Base-by-base conservation (phyloP, 2,329 filamentous ascomycete species). In the Colletotrichum paranaense region DNA sequence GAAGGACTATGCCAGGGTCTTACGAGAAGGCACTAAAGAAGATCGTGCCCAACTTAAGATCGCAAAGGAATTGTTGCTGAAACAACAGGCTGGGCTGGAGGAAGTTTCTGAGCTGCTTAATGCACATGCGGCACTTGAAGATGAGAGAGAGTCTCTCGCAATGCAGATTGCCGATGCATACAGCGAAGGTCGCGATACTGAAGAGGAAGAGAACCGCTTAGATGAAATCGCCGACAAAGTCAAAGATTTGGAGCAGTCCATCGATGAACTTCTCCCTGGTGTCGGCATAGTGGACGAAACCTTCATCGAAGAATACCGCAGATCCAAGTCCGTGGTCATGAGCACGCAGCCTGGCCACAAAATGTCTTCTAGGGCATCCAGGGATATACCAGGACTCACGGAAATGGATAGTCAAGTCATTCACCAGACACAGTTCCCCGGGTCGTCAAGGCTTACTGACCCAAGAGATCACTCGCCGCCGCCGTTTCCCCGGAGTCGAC, bases 101-200 rank as follows among this genome's bases (percentile, higher is more conserved):
- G 77, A 80, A 12, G 79, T 90, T 3, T 78, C 80, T 19, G 79
- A 76, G 9, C 83, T 86, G n/a, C 79, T 87, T 68, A 81, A 84
- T 26, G 80, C 81, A 2, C 88, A 87, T 71, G 81, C 81, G 57
- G 77, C 81, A 3, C 79, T 90, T 14, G 81, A 81, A 53, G 79
- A 80, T 19, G 84, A 86, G 74, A 84, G 84, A 57, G 85, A 90
- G 71, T 78, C 81, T 6, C 78, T 91, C 26, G 82, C 87, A 0
- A 79, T 84, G 59, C 81, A 84, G 63, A 85, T 91, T 62, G 83
- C 84, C 3, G 81, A 87, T 69, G 86, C 86, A 0, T 91, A 90
- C 73, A 84, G 84, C 16, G 84, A 88, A 11, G 85, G 85, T 28
- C 78, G 86, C 16, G 86, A 90, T 60, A 90, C 86, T 1, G 85